Evolutionary conservation across 441 rosid species (phyloP).

Genomic region (Croton laevigatus): DNA sequence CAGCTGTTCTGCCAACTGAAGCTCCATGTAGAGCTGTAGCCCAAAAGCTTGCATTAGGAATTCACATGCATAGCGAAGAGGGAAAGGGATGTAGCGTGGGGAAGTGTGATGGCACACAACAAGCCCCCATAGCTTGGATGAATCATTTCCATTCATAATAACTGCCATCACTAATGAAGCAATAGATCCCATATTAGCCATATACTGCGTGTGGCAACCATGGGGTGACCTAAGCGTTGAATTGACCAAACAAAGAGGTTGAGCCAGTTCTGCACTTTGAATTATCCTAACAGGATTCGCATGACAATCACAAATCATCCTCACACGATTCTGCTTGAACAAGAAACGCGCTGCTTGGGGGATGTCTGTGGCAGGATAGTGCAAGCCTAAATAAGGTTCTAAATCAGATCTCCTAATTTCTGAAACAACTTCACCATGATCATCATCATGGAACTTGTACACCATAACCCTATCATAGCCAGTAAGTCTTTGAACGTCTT

Average conservation of each 20-base stretch:
- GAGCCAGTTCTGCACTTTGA: constrained; percentile 59
- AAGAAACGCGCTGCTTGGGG: constrained; percentile 83
- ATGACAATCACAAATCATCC: constrained; percentile 76
- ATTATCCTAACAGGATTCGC: constrained; percentile 54
- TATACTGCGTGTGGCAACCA: constrained; percentile 66
- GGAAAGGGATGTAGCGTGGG: constrained; percentile 64
- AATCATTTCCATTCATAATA: constrained; percentile 40
- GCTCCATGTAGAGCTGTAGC: constrained; percentile 69
- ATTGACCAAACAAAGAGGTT: constrained; percentile 67
- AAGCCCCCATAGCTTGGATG: constrained; percentile 77
- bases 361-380: constrained; percentile 79
- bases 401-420: constrained; percentile 79
- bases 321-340: constrained; percentile 72
- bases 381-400: constrained; percentile 81
- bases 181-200: constrained; percentile 75
- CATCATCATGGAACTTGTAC: constrained; percentile 81
- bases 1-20: constrained; percentile 59
- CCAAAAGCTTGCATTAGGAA: constrained; percentile 80
- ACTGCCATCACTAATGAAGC: constrained; percentile 73
- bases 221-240: constrained; percentile 77
- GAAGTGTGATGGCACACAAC: constrained; percentile 79
- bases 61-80: constrained; percentile 76
- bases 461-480: constrained; percentile 90
- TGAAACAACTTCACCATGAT: constrained; percentile 80
- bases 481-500: constrained; percentile 74